Evolutionary conservation across 331 rosid species (phyloP), one percentile per base, ranked within the genome.

Genomic region (Ulmus americana): DNA sequence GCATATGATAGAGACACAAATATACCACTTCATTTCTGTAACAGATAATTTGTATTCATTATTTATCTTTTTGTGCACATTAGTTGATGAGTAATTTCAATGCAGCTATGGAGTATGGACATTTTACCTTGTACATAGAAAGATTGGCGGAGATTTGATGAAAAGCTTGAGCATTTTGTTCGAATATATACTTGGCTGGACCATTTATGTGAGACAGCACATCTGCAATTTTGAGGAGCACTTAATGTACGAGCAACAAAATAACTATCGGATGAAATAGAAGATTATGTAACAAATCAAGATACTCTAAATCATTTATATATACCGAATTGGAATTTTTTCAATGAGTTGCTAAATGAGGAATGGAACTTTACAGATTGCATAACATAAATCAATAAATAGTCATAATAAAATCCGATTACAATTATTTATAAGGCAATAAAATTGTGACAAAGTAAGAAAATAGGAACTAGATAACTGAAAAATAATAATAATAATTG

Each of bases 81-180:
- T 45, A 11, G 9, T 18, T 7, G 14, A 38, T 22, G 28, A 63
- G 15, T 20, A 65, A 50, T 46, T 66, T 8, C 5, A 10, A 77
- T 6, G 60, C 10, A 28, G 60, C 22, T 18, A 55, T 6, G 47
- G 78, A 69, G 58, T 50, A 65, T 28, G 35, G 35, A 28, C 35
- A 28, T 28, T 66, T 80, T 68, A 94, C 99, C 95, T 94, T 90
- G 86, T 80, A 87, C 35, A 82, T 63, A 52, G 91, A 90, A 67
- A 89, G 80, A 81, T 94, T 94, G 74, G 83, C 73, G 10, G 67
- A 49, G 41, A 94, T 94, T 87, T 94, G 95, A 68, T 69, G 80
- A 67, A 90, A 87, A 61, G 85, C 85, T 71, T 79, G 95, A 64
- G 88, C 80, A 82, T 94, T 94, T 81, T 82, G 97, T 72, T 94